Evolutionary conservation across 108 stramenopile species (phyloP), one percentile per base, ranked within the genome.

Genomic region (Phaeodactylum tricornutum): DNA sequence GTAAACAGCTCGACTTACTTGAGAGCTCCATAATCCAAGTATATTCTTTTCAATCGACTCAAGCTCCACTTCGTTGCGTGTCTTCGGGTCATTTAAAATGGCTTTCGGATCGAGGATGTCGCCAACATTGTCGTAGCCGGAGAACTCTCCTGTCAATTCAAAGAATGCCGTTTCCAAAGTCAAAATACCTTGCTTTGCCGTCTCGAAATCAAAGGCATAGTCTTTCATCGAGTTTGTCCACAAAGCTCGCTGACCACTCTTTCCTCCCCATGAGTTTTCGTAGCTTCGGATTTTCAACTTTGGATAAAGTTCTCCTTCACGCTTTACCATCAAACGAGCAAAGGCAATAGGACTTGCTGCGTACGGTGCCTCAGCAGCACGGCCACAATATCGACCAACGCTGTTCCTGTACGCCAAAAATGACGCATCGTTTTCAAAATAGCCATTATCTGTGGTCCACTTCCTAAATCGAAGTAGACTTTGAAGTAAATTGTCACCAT

Each of bases 261-360:
- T 86, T 16, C 87, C 87, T 34, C 88, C 88, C 88, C 88, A 90
- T 47, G 71, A 71, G 41, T 86, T 83, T 45, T 86, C 88, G 29
- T 57, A 79, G 1, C 63, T 45, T 1, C 67, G 55, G 53, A 77
- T 72, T 43, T 86, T 90, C 16, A 90, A 48, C 17, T 68, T 71
- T 35, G 72, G 63, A 31, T 90, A 90, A 2, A 90, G 52, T 29
- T 90, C 88, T 39, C 71, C 71, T 56, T 90, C 88, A 22, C 59
- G 59, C 29, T 83, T 85, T 16, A 90, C 62, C 84, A 90, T 74
- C 27, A 72, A 65, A 34, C 63, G 66, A n/a, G 81, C 70, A 47
- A 90, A 78, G 36, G 60, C 66, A 43, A 69, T 60, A 5, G 84
- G 79, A 24, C 72, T 69, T 36, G 74, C 44, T 12, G 79, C 67